Conservation (phyloP, 2,329 filamentous ascomycete genomes). For the Calonectria pseudoreteaudii region DNA sequence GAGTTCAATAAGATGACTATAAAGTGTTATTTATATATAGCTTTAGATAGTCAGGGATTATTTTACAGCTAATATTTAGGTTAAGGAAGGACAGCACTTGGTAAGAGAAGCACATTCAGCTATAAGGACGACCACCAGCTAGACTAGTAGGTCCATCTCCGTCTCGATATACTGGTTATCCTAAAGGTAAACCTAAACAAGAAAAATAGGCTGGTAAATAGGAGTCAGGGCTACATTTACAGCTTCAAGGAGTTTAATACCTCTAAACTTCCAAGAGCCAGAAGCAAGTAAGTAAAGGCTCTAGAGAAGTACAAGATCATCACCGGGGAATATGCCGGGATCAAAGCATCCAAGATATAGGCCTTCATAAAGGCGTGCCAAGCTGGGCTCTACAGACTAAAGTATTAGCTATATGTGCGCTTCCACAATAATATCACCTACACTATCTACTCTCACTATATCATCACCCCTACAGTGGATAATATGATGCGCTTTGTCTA, state of each 20-base stretch:
- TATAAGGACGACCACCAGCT: neutral
- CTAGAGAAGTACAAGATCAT: neutral
- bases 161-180: slow-evolving; percentile 36
- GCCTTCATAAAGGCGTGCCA: slow-evolving; percentile 24
- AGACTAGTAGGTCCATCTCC: slow-evolving; percentile 23
- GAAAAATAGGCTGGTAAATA: slow-evolving; percentile 31
- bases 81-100: no score
- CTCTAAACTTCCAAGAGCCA: neutral
- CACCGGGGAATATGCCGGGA: slow-evolving; percentile 6
- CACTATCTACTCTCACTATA: slow-evolving; percentile 64
- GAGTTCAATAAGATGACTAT: slow-evolving; percentile 27
- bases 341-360: slow-evolving; percentile 20
- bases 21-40: neutral
- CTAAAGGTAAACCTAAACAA: slow-evolving; percentile 40
- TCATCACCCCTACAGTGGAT: slow-evolving; percentile 53
- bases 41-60: slow-evolving; percentile 15
- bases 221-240: slow-evolving; percentile 41
- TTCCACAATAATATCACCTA: slow-evolving; percentile 61
- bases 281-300: neutral
- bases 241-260: slow-evolving; percentile 29
- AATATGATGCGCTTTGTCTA: no score
- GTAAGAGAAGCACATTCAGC: no score
- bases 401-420: slow-evolving; percentile 49
- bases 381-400: neutral
- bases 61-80: no score